Percentiles rank a stretch among this genome's conserved stretches.
phyloP scores from a whole-genome alignment of 306 rosid genomes.

The Cicer judaicum region DNA sequence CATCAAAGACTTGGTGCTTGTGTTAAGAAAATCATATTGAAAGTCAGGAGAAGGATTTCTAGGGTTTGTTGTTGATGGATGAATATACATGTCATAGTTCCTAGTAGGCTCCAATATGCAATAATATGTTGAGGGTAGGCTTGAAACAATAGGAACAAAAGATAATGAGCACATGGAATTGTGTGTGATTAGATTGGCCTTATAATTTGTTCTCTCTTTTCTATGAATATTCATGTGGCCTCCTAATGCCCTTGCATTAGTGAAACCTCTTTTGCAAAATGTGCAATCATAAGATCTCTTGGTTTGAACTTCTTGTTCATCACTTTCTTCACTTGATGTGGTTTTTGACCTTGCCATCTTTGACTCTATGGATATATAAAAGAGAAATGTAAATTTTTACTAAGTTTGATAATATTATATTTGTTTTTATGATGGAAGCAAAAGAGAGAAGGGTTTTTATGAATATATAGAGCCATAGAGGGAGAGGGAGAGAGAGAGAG shows the following conservation, averaged over 20 bases:
- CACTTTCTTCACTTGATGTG: constrained; percentile 61
- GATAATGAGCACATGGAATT: constrained; percentile 32
- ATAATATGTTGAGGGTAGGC: constrained; percentile 42
- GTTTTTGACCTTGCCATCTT: constrained; percentile 37
- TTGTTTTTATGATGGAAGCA: constrained; percentile 4
- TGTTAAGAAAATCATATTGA: constrained; percentile 44
- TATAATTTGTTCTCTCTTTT: constrained; percentile 58
- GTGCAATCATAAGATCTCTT: constrained; percentile 71
- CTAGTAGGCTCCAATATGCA: constrained; percentile 50
- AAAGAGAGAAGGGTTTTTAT: constrained; percentile 23
- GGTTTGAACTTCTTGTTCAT: constrained; percentile 31
- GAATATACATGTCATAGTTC: constrained; percentile 50
- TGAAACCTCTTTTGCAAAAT: constrained; percentile 78
- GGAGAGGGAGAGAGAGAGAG: too few relatives aligned
- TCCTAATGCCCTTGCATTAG: constrained; percentile 76
- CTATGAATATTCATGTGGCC: constrained; percentile 86
- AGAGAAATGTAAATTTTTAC: neutral
- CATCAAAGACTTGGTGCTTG: constrained; percentile 40
- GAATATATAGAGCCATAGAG: constrained; percentile 13
- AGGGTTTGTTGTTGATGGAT: constrained; percentile 44
- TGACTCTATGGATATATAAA: neutral
- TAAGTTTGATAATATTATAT: constrained; percentile 2
- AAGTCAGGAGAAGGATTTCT: constrained; percentile 34
- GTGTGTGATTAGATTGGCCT: constrained; percentile 51
- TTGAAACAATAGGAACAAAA: constrained; percentile 40